Evolutionary conservation across 2,329 filamentous ascomycete species (phyloP), one percentile per base, ranked within the genome.

Genomic region (Fusarium napiforme): DNA sequence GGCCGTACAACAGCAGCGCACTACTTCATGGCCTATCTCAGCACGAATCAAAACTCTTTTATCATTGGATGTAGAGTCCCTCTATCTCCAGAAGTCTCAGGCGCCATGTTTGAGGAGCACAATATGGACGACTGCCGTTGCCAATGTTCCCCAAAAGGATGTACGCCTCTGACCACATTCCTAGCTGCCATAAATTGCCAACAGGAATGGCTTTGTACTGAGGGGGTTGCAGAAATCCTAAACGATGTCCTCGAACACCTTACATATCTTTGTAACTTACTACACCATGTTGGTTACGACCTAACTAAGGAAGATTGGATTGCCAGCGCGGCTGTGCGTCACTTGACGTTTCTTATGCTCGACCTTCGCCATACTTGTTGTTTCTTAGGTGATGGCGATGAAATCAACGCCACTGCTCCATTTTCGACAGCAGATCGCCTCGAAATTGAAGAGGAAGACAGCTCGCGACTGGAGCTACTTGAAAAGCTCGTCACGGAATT

Each of bases 41-140:
- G 43, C 18, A 39, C 18, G 9, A 7, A 6, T 10, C 5, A 11
- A 39, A 6, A 3, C 5, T 39, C 18, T 4, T 19, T 28, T 14
- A 0, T 0, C 1, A 2, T 1, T 46, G 11, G 18, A 10, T 4
- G 0, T 28, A 9, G 8, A 0, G 4, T 10, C 5, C 5, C 45
- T 7, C 18, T 46, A 0, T 21, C 26, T 15, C 3, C 18, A 0
- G 10, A 21, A 5, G 9, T 28, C 45, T 28, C 45, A 7, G 15
- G 19, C 0, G 15, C 4, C 4, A 21, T 47, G 15, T 28, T 47
- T 28, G 45, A 47, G 12, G 18, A 28, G 21, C 1, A 28, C 15
- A 28, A 21, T 15, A 2, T 10, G 4, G 45, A 47, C 12, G 26
- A 21, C 9, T 47, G 45, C 19, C 45, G 12, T 10, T 47, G 45